Conservation (phyloP, 495 filamentous ascomycete species). For the Neurospora africana region DNA sequence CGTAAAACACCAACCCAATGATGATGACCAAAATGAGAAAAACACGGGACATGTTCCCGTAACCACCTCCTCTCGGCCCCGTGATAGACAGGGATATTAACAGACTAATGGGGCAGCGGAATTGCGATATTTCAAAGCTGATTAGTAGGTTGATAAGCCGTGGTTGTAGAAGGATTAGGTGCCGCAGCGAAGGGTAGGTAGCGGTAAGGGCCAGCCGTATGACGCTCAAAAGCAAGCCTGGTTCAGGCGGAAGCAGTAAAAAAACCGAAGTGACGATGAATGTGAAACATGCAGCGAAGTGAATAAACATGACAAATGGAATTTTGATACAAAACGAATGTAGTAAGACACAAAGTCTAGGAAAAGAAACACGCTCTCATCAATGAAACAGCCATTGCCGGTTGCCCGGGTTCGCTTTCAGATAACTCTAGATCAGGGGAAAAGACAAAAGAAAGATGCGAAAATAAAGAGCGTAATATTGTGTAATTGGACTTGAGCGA, state of each 20-base stretch:
- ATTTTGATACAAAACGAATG: not conserved
- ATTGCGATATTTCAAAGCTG: not conserved
- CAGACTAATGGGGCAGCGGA: not conserved
- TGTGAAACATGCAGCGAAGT: not conserved
- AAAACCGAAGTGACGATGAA: not conserved
- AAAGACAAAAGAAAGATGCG: constrained; percentile 1
- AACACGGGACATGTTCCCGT: not conserved
- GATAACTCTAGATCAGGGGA: constrained; percentile 7
- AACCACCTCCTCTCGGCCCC: not conserved
- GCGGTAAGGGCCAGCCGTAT: not conserved
- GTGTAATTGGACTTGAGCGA: not conserved
- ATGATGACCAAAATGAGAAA: not conserved
- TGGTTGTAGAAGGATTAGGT: not conserved
- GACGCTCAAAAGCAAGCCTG: not conserved
- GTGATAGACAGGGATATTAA: not conserved
- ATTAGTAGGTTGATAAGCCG: not conserved
- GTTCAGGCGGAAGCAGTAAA: not conserved
- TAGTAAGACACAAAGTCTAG: not conserved
- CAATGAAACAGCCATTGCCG: constrained; percentile 14
- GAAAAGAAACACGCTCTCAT: not conserved
- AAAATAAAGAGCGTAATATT: not conserved
- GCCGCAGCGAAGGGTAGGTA: not conserved
- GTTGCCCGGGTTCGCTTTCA: constrained; percentile 27
- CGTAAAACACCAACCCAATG: not conserved
- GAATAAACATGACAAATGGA: not conserved